Evolutionary conservation across 352 stramenopile species (phyloP).

Genomic region (Blastocystis sp.): DNA sequence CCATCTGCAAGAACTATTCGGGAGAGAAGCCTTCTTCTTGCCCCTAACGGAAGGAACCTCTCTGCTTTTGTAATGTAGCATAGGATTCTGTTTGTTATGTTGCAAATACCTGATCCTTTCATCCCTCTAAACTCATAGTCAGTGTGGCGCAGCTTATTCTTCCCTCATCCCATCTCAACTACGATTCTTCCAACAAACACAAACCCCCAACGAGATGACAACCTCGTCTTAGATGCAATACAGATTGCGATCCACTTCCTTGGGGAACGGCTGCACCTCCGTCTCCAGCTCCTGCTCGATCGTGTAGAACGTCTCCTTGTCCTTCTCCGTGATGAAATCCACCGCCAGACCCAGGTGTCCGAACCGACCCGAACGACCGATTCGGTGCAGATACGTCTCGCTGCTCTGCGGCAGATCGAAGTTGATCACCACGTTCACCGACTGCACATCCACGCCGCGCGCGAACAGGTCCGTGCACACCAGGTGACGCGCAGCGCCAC

Average conservation of each 20-base stretch:
- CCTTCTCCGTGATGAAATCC: conserved; percentile 98
- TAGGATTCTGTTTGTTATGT: no score
- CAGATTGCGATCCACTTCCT: conserved; percentile 89
- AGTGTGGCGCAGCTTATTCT: no score
- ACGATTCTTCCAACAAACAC: conserved; percentile 36
- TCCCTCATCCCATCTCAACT: neutral
- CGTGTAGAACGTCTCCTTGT: conserved; percentile 87
- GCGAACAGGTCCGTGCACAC: conserved; percentile 95
- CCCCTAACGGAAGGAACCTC: no score
- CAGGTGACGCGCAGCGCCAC: conserved; percentile 86
- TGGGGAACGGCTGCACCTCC: conserved; percentile 94
- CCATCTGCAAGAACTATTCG: conserved; percentile 7
- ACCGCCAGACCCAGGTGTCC: conserved; percentile 95
- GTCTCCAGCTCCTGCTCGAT: conserved; percentile 97
- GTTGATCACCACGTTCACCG: conserved; percentile 99
- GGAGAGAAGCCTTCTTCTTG: conserved; percentile 26
- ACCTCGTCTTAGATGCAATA: conserved; percentile 76
- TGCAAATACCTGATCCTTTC: no score
- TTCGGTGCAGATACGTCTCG: conserved; percentile 98
- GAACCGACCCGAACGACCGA: conserved; percentile 91
- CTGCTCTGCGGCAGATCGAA: conserved; percentile 99
- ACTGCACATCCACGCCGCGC: conserved; percentile 97
- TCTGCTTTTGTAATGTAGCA: no score
- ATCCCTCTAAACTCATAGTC: no score
- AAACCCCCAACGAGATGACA: neutral